A percentile compares a stretch with the other conserved stretches of the same genome.
Evolutionary conservation across 2,329 filamentous ascomycete species (phyloP).

Genomic region (Tothia fuscella): DNA sequence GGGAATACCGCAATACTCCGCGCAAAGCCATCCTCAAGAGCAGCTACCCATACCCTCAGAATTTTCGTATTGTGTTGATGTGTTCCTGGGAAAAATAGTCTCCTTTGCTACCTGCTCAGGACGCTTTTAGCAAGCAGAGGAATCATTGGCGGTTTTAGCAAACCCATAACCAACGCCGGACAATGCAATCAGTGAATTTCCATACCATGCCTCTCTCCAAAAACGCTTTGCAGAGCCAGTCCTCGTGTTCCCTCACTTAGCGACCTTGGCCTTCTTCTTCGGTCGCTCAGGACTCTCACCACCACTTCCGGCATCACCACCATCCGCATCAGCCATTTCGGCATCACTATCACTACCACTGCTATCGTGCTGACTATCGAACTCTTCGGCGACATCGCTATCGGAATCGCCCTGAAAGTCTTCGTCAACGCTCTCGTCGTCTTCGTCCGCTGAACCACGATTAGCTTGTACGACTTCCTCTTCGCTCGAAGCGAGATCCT

Average conservation of each 20-base stretch:
- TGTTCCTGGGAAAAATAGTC: too few species aligned
- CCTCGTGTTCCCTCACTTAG: conserved; percentile 12
- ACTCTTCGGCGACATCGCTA: conserved; percentile 93
- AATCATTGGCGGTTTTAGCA: too few species aligned
- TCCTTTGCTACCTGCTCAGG: too few species aligned
- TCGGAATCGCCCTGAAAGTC: conserved; percentile 91
- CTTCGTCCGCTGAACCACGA: conserved; percentile 90
- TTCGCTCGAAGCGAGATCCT: conserved; percentile 73
- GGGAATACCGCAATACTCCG: too few species aligned
- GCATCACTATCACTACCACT: conserved; percentile 58
- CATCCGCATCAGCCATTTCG: conserved; percentile 44
- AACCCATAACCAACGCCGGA: too few species aligned
- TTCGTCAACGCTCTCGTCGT: conserved; percentile 89
- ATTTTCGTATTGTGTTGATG: too few species aligned
- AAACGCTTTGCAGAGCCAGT: too few species aligned
- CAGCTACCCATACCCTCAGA: too few species aligned
- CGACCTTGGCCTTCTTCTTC: conserved; percentile 52
- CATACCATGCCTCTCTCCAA: too few species aligned
- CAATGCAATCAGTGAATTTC: too few species aligned
- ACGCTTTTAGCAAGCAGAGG: too few species aligned
- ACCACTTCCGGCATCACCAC: conserved; percentile 23
- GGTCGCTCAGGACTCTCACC: conserved; percentile 43
- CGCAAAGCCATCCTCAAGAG: too few species aligned
- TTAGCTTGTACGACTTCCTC: conserved; percentile 58
- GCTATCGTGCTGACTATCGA: conserved; percentile 81